Conservation (phyloP, 495 filamentous ascomycete species). For the Tuber microsphaerosporum region DNA sequence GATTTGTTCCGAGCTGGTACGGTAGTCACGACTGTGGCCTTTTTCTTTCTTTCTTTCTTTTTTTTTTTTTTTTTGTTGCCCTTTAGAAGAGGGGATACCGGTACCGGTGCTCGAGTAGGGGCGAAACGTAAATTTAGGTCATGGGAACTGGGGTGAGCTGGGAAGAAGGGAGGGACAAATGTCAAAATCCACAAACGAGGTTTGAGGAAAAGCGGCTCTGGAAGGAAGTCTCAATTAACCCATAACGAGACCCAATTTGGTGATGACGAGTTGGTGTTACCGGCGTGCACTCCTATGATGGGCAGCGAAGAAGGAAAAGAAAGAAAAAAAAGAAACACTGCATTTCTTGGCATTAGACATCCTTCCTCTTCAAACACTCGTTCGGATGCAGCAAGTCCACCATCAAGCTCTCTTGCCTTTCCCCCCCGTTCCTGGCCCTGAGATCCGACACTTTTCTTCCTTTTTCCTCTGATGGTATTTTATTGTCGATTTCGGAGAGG, state of each 20-base stretch:
- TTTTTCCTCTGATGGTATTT: neutral
- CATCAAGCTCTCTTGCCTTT: neutral
- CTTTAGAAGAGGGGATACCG: neutral
- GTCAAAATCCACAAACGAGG: neutral
- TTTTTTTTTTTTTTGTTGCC: neutral
- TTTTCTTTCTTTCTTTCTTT: neutral
- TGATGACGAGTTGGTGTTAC: neutral
- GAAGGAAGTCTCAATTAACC: neutral
- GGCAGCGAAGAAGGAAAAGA: neutral
- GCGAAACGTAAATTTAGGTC: slow-evolving; percentile 6
- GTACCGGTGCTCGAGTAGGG: no score
- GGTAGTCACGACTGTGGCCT: neutral
- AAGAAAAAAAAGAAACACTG: neutral
- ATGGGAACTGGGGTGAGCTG: neutral
- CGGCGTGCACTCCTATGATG: no score
- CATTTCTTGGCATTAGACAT: neutral
- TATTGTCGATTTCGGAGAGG: no score
- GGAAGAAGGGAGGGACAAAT: slow-evolving; percentile 1
- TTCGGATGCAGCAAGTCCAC: neutral
- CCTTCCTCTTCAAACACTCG: neutral
- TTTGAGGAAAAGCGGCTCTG: neutral
- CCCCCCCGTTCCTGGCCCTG: slow-evolving; percentile 2
- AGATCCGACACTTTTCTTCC: slow-evolving; percentile 2
- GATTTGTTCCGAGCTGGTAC: neutral
- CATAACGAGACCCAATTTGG: neutral